Evolutionary conservation across 208 protist genomes (phyloP), one percentile per base, ranked within the genome.

Genomic region (Acanthamoeba triangularis): DNA sequence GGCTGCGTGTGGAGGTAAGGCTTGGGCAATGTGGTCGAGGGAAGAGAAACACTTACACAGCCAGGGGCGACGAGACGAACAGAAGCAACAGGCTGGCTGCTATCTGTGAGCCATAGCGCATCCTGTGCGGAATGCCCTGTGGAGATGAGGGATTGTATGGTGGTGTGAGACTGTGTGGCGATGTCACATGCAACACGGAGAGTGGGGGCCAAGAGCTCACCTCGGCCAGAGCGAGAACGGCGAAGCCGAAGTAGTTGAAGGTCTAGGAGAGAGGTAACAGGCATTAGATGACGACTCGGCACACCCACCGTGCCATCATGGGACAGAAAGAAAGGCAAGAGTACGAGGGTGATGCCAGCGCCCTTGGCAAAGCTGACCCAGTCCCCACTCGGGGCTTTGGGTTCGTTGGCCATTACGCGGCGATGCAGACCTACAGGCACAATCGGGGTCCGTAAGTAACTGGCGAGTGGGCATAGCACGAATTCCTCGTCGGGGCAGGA

Each of bases 241-340:
- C n/a, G 20, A 82, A 82, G 33, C 74, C 74, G 49, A 82, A 82
- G 18, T 82, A 82, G 74, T 82, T 82, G 74, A 82, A 82, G 8
- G 37, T 35, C 74, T 82, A 41, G 65, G 28, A 61, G 20, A 25
- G 54, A 13, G 7, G 0, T 23, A 6, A 23, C 20, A 61, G 1
- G 1, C 1, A 5, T 61, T 1, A 61, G 54, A 23, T 23, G 1
- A 61, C 16, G 54, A 13, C 7, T 3, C 65, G 44, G 28, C 0
- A 3, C 37, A 41, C 37, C 37, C 37, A 41, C 37, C 1, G 49
- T 0, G 7, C 3, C 49, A 54, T 1, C 49, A 18, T 47, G 74
- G 74, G 35, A 76, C 6, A 25, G 30, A 76, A 11, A 47, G 18
- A 76, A 20, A 33, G 18, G 35, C 6, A 0, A 44, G 7, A 3